Evolutionary conservation across 2,329 filamentous ascomycete species (phyloP), one percentile per base, ranked within the genome.

Genomic region (Aspergillus sp.): DNA sequence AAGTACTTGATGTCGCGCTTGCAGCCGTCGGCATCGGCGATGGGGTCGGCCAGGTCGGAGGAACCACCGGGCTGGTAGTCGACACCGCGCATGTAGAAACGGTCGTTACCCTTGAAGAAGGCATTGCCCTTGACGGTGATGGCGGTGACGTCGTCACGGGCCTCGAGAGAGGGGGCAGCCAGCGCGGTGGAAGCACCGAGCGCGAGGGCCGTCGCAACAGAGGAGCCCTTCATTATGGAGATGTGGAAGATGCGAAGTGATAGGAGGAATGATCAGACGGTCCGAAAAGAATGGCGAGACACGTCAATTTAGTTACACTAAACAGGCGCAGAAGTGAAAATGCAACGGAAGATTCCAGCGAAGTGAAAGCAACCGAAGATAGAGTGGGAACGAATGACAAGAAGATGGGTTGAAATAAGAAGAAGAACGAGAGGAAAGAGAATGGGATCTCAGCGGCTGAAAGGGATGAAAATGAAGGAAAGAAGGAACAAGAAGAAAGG

Each of bases 1-100:
- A 96, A 96, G 74, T 91, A 82, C 54, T 80, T 78, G 68, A 96
- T 89, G 72, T 96, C 92, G 65, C 92, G 89, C 75, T 85, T 84
- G 85, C 93, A 96, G 71, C 83, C 78, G 3, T 77, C 77, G 24
- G 80, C 72, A 69, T 96, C 88, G 63, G 90, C 87, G 55, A 96
- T 88, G 61, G 92, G 92, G 73, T 96, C 92, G 56, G 79, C 78
- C 53, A 85, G 77, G 47, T 86, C 75, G 55, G 85, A 87, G 12
- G 86, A 83, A 63, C 87, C 87, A 69, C 85, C 85, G 53, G 85
- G 85, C 73, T 88, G 86, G 74, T 88, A 89, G 77, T 90, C 88
- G 65, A 82, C 75, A 72, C 79, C 80, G 54, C 79, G 77, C 31
- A 82, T 77, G 67, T 81, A 82, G 73, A 83, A 82, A 56, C 87